phyloP scores from a whole-genome alignment of 345 rosid genomes.

The Clausena lansium region DNA sequence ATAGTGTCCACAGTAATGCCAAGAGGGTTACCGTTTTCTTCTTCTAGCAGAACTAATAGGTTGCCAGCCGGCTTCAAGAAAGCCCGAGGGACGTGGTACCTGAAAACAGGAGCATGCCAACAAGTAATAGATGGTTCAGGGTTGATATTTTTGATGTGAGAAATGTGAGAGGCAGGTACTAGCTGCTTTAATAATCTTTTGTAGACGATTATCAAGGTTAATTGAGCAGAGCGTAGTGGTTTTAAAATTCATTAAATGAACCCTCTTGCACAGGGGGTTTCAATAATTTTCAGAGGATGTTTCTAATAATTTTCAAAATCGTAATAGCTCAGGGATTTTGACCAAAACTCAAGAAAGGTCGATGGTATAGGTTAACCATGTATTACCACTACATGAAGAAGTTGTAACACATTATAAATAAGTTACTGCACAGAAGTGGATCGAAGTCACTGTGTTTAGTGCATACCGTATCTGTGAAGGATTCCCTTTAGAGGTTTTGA shows the following conservation, averaged over 20 bases:
- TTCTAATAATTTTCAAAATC: background rate
- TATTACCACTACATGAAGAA: background rate
- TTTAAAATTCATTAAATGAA: background rate
- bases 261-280: background rate
- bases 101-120: slow-evolving; percentile 3
- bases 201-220: background rate
- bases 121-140: background rate
- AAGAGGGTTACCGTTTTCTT: slow-evolving; percentile 48
- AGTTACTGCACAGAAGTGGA: background rate
- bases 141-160: background rate
- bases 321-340: background rate
- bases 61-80: slow-evolving; percentile 41
- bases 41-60: slow-evolving; percentile 53
- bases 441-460: background rate
- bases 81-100: slow-evolving; percentile 56
- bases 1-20: slow-evolving; percentile 40
- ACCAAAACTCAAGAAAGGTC: background rate
- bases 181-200: background rate
- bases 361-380: background rate
- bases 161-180: background rate
- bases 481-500: slow-evolving; percentile 33
- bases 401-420: background rate
- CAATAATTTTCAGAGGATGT: background rate
- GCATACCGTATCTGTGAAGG: slow-evolving; percentile 60
- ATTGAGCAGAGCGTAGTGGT: background rate